Conservation (phyloP, 495 filamentous ascomycete species). For the Cetradonia linearis region DNA sequence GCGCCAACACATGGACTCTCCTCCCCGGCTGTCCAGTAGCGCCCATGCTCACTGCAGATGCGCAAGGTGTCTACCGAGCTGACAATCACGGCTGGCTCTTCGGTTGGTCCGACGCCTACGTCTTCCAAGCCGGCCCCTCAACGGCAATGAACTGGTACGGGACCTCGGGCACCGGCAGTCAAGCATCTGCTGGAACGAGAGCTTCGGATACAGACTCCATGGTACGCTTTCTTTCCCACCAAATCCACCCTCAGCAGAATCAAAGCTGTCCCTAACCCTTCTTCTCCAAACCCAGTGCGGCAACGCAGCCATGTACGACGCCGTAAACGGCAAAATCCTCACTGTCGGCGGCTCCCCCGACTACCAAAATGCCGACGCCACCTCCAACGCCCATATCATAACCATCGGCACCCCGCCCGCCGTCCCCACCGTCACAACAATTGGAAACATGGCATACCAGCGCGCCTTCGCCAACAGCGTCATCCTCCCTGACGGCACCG, state of each 20-base stretch:
- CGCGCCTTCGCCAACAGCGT: constrained; percentile 38
- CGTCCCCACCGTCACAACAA: constrained; percentile 25
- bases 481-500: constrained; percentile 39
- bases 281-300: constrained; percentile 23
- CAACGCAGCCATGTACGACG: constrained; percentile 48
- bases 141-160: constrained; percentile 48
- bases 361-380: constrained; percentile 32
- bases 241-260: neutral
- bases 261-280: too few relatives aligned
- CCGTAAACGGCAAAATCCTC: constrained; percentile 39
- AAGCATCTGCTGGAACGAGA: constrained; percentile 31
- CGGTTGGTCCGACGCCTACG: constrained; percentile 41
- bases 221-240: constrained; percentile 4
- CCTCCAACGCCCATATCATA: constrained; percentile 34
- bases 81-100: constrained; percentile 55
- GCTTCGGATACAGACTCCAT: constrained; percentile 40
- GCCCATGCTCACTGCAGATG: constrained; percentile 43
- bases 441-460: constrained; percentile 31
- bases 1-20: constrained; percentile 31
- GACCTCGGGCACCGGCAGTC: constrained; percentile 31
- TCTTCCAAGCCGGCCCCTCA: constrained; percentile 50
- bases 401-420: constrained; percentile 29
- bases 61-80: constrained; percentile 32
- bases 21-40: constrained; percentile 32
- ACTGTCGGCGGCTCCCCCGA: constrained; percentile 36